Base-by-base conservation (phyloP, 2,329 filamentous ascomycete species). In the Ophiostoma montium region DNA sequence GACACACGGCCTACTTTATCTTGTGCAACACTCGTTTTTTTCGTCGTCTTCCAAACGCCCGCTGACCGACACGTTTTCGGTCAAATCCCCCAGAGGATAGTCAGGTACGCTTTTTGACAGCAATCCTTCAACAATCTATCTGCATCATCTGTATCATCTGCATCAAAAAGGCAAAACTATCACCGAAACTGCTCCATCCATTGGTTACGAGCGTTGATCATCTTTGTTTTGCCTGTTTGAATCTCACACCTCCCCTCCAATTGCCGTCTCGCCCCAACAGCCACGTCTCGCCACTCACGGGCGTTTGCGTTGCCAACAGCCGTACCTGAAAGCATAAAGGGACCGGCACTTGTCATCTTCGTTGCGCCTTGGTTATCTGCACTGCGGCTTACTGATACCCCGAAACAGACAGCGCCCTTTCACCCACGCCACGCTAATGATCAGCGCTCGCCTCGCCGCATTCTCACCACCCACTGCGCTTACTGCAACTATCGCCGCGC, bases 351-450 rank as follows among this genome's bases (percentile, higher is more conserved):
- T n/a, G n/a, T n/a, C n/a, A n/a, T n/a, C 23, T 5, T 27, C 23
- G 23, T 27, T 27, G 23, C 4, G 23, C 23, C 23, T 27, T 27
- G 8, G 5, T 27, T 27, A 27, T 27, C 5, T 27, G 42, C 42
- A 42, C 35, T 15, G 35, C 35, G 42, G 48, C 48, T 50, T 50
- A 50, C 48, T 50, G 48, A 50, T 46, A 19, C 35, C 35, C 39
- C n/a, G 11, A 21, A 35, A 35, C 12, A 42, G 6, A 39, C 36
- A 41, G 16, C 23, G 27, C 3, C n/a, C 27, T 23, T 32, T 27
- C 8, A 8, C 4, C 23, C 4, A 27, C 23, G 23, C 23, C 23
- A 27, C 23, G 23, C 23, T 27, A 27, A 27, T 27, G 23, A 27
- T 27, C 23, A 27, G 23, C 23, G 48, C 19, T 35, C 30, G 19